Percentiles rank a stretch among this genome's conserved stretches.
Evolutionary conservation across 2,329 filamentous ascomycete genomes (phyloP).

Genomic region (Aureobasidium sp.): DNA sequence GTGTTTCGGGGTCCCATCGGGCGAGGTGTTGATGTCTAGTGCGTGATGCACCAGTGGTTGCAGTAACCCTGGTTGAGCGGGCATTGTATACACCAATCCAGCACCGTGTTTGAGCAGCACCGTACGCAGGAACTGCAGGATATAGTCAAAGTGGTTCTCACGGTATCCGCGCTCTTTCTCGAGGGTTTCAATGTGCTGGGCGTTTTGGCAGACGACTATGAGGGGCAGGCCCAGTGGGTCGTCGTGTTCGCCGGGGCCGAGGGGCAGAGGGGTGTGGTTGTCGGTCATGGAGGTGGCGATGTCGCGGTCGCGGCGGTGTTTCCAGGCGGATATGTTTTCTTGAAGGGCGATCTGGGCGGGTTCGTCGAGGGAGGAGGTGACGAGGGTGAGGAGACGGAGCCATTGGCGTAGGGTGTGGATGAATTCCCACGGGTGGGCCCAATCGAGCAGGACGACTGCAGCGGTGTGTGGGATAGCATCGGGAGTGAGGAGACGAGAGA

Average conservation of each 20-base stretch:
- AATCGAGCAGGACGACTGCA: slow-evolving; percentile 85
- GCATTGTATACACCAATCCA: slow-evolving; percentile 62
- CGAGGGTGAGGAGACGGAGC: slow-evolving; percentile 74
- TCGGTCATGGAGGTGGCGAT: slow-evolving; percentile 22
- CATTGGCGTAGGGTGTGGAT: slow-evolving; percentile 81
- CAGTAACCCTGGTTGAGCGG: slow-evolving; percentile 59
- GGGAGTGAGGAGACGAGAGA: slow-evolving; percentile 76
- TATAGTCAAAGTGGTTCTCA: slow-evolving; percentile 93
- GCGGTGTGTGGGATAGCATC: slow-evolving; percentile 69
- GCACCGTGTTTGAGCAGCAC: slow-evolving; percentile 54
- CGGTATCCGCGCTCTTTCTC: slow-evolving; percentile 90
- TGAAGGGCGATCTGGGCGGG: slow-evolving; percentile 79
- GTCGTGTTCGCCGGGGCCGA: slow-evolving; percentile 89
- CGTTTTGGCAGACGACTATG: slow-evolving; percentile 93
- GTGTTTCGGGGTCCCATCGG: slow-evolving; percentile 54
- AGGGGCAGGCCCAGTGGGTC: slow-evolving; percentile 79
- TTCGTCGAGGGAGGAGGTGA: slow-evolving; percentile 65
- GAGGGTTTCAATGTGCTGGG: slow-evolving; percentile 82
- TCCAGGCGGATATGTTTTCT: slow-evolving; percentile 74
- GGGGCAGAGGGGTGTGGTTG: slow-evolving; percentile 63
- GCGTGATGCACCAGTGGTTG: slow-evolving; percentile 77
- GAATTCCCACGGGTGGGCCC: slow-evolving; percentile 91
- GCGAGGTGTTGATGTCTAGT: slow-evolving; percentile 73
- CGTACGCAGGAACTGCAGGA: slow-evolving; percentile 86
- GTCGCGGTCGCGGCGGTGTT: slow-evolving; percentile 61